Base-by-base conservation (phyloP, 139 green algal genomes). In the Chlorella sp. region DNA sequence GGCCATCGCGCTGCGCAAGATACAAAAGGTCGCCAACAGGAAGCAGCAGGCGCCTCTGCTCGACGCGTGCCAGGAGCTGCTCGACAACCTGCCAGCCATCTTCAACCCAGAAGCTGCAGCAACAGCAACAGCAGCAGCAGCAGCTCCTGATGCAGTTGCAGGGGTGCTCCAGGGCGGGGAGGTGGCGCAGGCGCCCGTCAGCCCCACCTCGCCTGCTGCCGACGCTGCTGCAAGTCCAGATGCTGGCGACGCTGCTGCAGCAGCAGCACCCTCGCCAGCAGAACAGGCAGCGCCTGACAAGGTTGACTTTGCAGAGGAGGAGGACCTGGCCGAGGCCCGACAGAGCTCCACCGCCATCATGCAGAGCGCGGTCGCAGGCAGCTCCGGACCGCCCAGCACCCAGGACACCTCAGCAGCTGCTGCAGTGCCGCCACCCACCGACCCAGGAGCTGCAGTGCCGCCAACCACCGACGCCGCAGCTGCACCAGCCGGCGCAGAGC, bases 1-100 rank as follows among this genome's bases (percentile, higher is more conserved):
- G 20, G 73, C 62, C 22, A 82, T 83, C 36, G 75, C 83, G 2
- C 67, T 88, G 49, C 66, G 70, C 0, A 88, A 88, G 62, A 83
- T 88, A 73, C 72, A 73, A 14, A 82, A 85, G 61, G 26, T 82
- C 29, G 77, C 75, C 31, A 75, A 77, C 36, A 71, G 67, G 6
- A 65, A 62, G 26, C 84, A 86, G 55, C 74, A 84, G 36, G 27
- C 66, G 5, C 65, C 79, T 36, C 75, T 88, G 4, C 20, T 77
- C 0, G 69, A 84, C 62, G 75, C 80, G 26, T 81, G 74, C 69
- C 71, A 82, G 24, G 32, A 31, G 20, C 77, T 86, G 31, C 67
- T 85, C 26, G 75, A 84, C 42, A 79, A 78, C 62, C 75, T 88
- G 31, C 77, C 81, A 5, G 17, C 67, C 3, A 71, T 83, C 49